phyloP scores from a whole-genome alignment of 805 yeast species.

The Zygosaccharomyces siamensis region DNA sequence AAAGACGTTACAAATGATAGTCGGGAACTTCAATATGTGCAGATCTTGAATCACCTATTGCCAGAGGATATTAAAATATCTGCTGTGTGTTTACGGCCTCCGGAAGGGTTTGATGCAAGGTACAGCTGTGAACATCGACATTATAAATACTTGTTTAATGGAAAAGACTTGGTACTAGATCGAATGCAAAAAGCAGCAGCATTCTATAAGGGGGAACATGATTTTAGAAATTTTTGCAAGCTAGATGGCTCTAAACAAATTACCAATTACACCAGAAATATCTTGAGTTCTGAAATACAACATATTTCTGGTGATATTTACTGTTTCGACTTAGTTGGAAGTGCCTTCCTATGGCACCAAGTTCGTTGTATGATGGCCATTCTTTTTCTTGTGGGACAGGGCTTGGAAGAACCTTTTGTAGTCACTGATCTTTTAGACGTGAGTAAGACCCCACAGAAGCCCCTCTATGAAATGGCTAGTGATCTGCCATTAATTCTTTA shows the following conservation, averaged over 20 bases:
- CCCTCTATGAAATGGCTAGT: constrained; percentile 82
- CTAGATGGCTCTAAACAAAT: constrained; percentile 93
- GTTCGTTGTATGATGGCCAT: constrained; percentile 93
- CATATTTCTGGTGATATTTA: constrained; percentile 42
- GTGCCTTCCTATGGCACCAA: constrained; percentile 96
- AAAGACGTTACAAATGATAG: constrained; percentile 49
- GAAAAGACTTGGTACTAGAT: constrained; percentile 52
- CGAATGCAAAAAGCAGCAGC: constrained; percentile 67
- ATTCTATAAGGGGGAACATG: constrained; percentile 63
- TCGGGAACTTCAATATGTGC: constrained; percentile 70
- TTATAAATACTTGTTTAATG: constrained; percentile 73
- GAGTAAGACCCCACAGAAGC: constrained; percentile 56
- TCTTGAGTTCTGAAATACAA: constrained; percentile 49
- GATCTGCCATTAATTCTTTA: constrained; percentile 83
- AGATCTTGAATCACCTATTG: constrained; percentile 66
- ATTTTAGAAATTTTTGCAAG: constrained; percentile 91
- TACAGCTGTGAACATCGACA: constrained; percentile 86
- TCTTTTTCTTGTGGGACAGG: constrained; percentile 75
- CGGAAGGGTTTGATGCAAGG: constrained; percentile 79
- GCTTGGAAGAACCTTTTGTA: constrained; percentile 55
- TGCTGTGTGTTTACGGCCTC: constrained; percentile 78
- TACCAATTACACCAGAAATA: constrained; percentile 64
- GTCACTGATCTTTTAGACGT: constrained; percentile 57
- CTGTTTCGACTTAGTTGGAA: constrained; percentile 74
- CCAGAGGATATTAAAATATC: constrained; percentile 84